Evolutionary conservation across 192 early-diverging fungal genomes (phyloP), one percentile per base, ranked within the genome.

Genomic region (Coemansia asiatica): DNA sequence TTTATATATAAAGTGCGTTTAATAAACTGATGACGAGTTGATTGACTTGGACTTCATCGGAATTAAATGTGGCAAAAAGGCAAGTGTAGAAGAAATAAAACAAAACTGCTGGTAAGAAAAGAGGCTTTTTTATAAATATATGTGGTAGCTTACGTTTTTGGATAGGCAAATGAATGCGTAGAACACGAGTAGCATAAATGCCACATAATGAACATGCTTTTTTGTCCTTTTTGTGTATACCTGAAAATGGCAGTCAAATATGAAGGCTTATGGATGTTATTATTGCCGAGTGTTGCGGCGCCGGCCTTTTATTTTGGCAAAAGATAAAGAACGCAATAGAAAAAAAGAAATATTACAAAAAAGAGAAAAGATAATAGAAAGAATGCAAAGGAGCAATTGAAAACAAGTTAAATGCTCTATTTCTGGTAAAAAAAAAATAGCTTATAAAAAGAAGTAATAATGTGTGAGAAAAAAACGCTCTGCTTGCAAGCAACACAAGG

Each of bases 391-490:
- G n/a, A n/a, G n/a, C n/a, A n/a, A n/a, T n/a, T n/a, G n/a, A n/a
- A n/a, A n/a, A n/a, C n/a, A n/a, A n/a, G n/a, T n/a, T n/a, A n/a
- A n/a, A n/a, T n/a, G n/a, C n/a, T n/a, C n/a, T n/a, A n/a, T n/a
- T n/a, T n/a, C n/a, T n/a, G 35, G 35, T 12, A 10, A 36, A 36
- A 57, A 56, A 29, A 29, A 65, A 53, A 2, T n/a, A 36, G 63
- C 1, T 15, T 38, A 65, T 4, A 35, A 15, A 50, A 31, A 50
- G 27, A 21, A 53, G 26, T 1, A 63, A 54, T 10, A 36, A 36
- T 36, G 35, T 36, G 35, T 60, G 12, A 60, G 23, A 44, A 60
- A 27, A 26, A 46, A n/a, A n/a, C n/a, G n/a, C n/a, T n/a, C n/a
- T n/a, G n/a, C n/a, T n/a, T n/a, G n/a, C n/a, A n/a, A n/a, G n/a